A percentile compares a stretch with the other conserved stretches of the same genome.
Conservation (phyloP, 352 stramenopile species). For the Globisporangium uncinulatum region DNA sequence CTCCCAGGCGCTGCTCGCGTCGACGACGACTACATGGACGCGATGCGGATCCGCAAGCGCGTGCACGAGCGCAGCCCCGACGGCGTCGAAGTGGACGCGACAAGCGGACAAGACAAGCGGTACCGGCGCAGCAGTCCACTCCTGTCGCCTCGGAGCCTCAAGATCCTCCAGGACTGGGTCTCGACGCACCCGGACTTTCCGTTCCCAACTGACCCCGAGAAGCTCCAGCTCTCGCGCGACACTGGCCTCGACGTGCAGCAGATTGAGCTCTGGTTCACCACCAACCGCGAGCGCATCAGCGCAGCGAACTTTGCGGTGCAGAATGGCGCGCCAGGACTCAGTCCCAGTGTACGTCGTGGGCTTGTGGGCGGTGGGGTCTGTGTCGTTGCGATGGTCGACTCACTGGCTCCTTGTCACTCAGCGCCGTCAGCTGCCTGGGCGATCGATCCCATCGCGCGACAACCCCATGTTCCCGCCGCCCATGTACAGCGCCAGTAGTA, state of each 20-base stretch:
- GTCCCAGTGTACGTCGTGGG: constrained; percentile 15
- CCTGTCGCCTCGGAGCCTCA: constrained; percentile 62
- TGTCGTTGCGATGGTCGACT: background rate
- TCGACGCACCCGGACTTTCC: constrained; percentile 56
- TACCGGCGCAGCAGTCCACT: constrained; percentile 31
- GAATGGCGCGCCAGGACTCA: constrained; percentile 17
- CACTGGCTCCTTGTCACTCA: constrained; percentile 7
- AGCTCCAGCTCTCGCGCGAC: constrained; percentile 66
- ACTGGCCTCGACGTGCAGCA: constrained; percentile 74
- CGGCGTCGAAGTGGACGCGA: constrained; percentile 15
- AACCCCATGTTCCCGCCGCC: constrained; percentile 57
- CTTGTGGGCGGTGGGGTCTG: too few species aligned
- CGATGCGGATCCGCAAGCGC: constrained; percentile 60
- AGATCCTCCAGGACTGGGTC: constrained; percentile 82
- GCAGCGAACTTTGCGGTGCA: constrained; percentile 19
- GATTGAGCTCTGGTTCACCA: constrained; percentile 84
- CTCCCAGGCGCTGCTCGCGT: constrained; percentile 31
- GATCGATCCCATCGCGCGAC: constrained; percentile 52
- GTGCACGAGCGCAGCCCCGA: constrained; percentile 40
- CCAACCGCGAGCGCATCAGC: constrained; percentile 57
- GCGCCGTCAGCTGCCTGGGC: constrained; percentile 20
- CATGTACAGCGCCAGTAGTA: constrained; percentile 22
- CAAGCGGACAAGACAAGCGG: constrained; percentile 31
- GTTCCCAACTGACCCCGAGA: constrained; percentile 59
- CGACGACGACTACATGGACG: constrained; percentile 68